Evolutionary conservation across 805 yeast genomes (phyloP).

Genomic region (Wickerhamiella nectarea): DNA sequence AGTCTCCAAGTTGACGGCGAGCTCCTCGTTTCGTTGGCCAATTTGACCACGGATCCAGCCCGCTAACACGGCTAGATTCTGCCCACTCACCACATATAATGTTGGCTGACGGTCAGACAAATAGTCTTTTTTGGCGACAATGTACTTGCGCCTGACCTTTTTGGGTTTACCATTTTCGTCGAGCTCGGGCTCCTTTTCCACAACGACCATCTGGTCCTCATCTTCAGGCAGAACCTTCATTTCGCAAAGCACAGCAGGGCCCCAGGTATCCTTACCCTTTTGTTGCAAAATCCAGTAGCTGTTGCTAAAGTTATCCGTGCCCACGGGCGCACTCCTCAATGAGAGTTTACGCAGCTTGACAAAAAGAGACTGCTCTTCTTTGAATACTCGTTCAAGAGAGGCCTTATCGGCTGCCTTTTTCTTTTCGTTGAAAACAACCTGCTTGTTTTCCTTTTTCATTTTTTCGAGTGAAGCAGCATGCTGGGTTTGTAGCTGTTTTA

Average conservation of each 20-base stretch:
- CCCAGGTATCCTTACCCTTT: conserved; percentile 25
- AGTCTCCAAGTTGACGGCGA: conserved; percentile 15
- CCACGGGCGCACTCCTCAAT: conserved; percentile 25
- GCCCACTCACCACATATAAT: conserved; percentile 21
- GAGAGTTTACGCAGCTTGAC: conserved; percentile 21
- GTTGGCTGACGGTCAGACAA: conserved; percentile 8
- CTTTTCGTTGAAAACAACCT: conserved; percentile 11
- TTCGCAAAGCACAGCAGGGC: conserved; percentile 26
- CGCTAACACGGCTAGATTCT: conserved; percentile 17
- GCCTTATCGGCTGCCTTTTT: conserved; percentile 20
- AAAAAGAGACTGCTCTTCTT: conserved; percentile 22
- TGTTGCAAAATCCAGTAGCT: conserved; percentile 28
- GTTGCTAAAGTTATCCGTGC: conserved; percentile 25
- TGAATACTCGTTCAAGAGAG: conserved; percentile 18
- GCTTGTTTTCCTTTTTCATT: conserved; percentile 9
- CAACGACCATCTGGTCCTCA: conserved; percentile 10
- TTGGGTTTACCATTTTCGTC: conserved; percentile 6
- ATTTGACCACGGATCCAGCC: conserved; percentile 22
- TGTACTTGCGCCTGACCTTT: neutral
- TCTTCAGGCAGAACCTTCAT: conserved; percentile 13
- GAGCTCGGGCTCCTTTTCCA: neutral
- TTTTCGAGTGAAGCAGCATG: conserved; percentile 18
- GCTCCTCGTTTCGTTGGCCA: conserved; percentile 5
- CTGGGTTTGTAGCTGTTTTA: conserved; percentile 19
- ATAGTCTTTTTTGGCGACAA: neutral